Conservation (phyloP, 352 stramenopile species). For the Pythium utonaiense region DNA sequence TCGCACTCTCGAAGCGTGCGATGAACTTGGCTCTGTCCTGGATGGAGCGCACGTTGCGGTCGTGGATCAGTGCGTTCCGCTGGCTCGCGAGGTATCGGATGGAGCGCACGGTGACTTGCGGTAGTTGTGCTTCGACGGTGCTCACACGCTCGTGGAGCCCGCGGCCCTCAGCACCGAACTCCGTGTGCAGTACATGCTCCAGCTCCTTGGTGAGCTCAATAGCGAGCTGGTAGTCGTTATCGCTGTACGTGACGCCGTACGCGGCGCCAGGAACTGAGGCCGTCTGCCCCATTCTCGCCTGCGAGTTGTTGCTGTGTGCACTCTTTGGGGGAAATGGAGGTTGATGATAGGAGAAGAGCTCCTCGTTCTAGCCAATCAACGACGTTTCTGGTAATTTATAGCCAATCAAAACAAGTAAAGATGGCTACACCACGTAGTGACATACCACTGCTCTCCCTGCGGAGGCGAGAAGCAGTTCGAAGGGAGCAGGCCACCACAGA, state of each 20-base stretch:
- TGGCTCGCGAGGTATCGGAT: slow-evolving; percentile 80
- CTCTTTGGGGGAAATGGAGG: background rate
- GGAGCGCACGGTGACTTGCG: slow-evolving; percentile 46
- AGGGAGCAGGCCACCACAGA: too few species aligned
- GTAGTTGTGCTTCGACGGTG: slow-evolving; percentile 37
- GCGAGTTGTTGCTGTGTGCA: background rate
- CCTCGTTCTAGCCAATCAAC: background rate
- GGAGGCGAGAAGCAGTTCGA: too few species aligned
- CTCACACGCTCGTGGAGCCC: slow-evolving; percentile 77
- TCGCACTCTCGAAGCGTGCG: slow-evolving; percentile 46
- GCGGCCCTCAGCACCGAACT: slow-evolving; percentile 64
- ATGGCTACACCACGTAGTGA: background rate
- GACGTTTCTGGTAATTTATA: background rate
- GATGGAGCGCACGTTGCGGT: slow-evolving; percentile 55
- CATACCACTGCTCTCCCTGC: too few species aligned
- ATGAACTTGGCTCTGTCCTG: slow-evolving; percentile 66
- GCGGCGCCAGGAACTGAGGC: slow-evolving; percentile 11
- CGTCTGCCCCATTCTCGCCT: slow-evolving; percentile 11
- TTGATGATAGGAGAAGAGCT: background rate
- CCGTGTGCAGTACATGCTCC: slow-evolving; percentile 55
- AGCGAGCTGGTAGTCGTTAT: slow-evolving; percentile 84
- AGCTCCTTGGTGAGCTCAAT: slow-evolving; percentile 84
- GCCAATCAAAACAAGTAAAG: background rate
- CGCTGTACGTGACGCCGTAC: too few species aligned
- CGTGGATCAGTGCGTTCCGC: slow-evolving; percentile 79